Evolutionary conservation across 371 early-diverging fungal genomes (phyloP).

Genomic region (Umbelopsis sp.): DNA sequence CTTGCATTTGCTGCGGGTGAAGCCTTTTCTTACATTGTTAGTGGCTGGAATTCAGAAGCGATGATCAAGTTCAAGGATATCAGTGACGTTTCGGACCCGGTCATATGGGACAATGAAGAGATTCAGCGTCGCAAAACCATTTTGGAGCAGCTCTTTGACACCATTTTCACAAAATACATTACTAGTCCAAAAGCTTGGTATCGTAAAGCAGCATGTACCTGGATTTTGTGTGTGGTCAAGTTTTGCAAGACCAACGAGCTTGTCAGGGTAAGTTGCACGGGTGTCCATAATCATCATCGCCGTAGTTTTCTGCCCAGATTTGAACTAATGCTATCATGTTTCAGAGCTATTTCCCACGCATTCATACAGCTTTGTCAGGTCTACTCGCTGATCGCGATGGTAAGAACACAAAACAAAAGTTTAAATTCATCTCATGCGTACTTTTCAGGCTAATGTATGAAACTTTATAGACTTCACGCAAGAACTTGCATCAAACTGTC

Average conservation of each 20-base stretch:
- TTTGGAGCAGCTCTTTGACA: conserved; percentile 50
- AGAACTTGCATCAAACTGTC: conserved; percentile 86
- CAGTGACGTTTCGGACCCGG: conserved; percentile 45
- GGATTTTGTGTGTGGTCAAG: conserved; percentile 84
- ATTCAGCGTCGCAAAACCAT: conserved; percentile 20
- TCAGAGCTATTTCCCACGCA: conserved; percentile 51
- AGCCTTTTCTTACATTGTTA: conserved; percentile 68
- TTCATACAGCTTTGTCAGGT: conserved; percentile 75
- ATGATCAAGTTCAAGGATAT: conserved; percentile 72
- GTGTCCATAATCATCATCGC: not conserved
- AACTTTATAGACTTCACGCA: conserved; percentile 63
- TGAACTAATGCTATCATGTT: not conserved
- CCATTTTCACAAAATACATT: conserved; percentile 56
- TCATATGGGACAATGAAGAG: conserved; percentile 21
- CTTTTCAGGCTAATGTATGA: no score
- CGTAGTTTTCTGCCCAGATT: conserved; percentile 29
- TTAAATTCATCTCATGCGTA: no score
- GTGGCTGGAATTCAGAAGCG: conserved; percentile 74
- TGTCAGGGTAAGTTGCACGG: conserved; percentile 41
- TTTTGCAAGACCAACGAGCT: conserved; percentile 62
- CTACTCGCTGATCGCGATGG: conserved; percentile 84
- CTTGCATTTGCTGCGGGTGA: conserved; percentile 86
- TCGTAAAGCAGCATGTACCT: conserved; percentile 82
- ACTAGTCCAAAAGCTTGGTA: conserved; percentile 60
- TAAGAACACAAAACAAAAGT: conserved; percentile 19